Conservation (phyloP, 2,329 filamentous ascomycete genomes). For the Daldinia eschscholtzii region DNA sequence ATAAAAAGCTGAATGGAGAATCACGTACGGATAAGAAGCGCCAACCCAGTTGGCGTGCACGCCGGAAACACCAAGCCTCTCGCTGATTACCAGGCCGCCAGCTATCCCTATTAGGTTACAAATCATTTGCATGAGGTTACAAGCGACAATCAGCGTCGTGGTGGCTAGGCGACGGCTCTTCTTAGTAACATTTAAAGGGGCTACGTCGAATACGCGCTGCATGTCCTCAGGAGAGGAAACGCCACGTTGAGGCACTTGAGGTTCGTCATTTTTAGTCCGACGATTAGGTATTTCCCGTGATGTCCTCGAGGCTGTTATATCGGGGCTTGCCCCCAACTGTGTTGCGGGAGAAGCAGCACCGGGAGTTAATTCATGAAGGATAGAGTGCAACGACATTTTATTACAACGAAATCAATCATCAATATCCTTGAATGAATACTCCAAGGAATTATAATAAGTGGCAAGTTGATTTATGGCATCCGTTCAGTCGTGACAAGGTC, state of each 20-base stretch:
- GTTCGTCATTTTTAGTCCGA: background rate
- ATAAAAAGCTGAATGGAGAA: constrained; percentile 15
- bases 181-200: constrained; percentile 37
- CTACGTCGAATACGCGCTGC: constrained; percentile 40
- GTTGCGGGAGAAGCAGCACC: background rate
- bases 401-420: background rate
- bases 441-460: too few species aligned
- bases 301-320: background rate
- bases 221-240: constrained; percentile 24
- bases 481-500: background rate
- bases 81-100: constrained; percentile 50
- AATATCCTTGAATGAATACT: background rate
- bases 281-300: background rate
- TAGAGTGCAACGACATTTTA: background rate
- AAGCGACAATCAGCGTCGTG: constrained; percentile 35
- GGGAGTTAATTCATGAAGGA: background rate
- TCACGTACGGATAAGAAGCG: constrained; percentile 54
- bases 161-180: constrained; percentile 31
- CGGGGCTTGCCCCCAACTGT: background rate
- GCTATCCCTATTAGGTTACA: constrained; percentile 51
- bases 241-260: background rate
- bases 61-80: constrained; percentile 48
- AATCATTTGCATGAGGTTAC: constrained; percentile 48
- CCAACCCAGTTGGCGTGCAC: constrained; percentile 57
- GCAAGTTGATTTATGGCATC: background rate